Evolutionary conservation across 352 stramenopile genomes (phyloP), one percentile per base, ranked within the genome.

Genomic region (Peronospora destructor): DNA sequence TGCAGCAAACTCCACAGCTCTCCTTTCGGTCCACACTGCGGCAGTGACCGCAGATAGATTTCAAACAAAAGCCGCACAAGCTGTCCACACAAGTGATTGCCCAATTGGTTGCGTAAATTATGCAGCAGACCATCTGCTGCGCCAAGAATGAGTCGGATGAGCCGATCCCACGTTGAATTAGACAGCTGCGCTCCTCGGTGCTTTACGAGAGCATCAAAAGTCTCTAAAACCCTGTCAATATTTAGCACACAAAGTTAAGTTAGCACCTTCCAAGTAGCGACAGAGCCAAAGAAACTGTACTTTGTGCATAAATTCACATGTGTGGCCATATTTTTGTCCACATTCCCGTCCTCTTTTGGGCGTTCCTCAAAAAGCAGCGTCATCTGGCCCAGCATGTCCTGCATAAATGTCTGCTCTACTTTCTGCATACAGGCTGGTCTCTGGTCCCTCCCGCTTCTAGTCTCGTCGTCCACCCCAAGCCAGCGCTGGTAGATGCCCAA

Each of bases 321-420:
- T 53, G 84, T 88, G 43, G 66, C 56, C 33, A 89, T 54, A 34
- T 65, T 74, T 29, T 14, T 46, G 11, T 74, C 61, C 10, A 30
- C 29, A n/a, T 11, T 52, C 13, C 40, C 57, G 42, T 57, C 58
- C 8, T 53, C 63, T 19, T 28, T 71, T 7, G 70, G 17, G 8
- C 81, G 70, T 41, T 94, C 83, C 56, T 94, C 83, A 61, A 94
- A 91, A 21, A 94, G 67, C 48, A 94, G 53, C 45, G 83, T 91
- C 80, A 94, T 91, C 41, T 94, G 83, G 11, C 80, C 83, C 37
- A 94, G 62, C 55, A 94, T 67, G 49, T 94, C 83, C 45, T 90
- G 80, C 30, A 94, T 90, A 42, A 94, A 94, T 7, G 70, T 61
- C 61, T 94, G 83, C 50, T 91, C 83, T 32, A 85, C 68, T 50